Conservation (phyloP, 192 early-diverging fungal species). For the Mortierella hygrophila region DNA sequence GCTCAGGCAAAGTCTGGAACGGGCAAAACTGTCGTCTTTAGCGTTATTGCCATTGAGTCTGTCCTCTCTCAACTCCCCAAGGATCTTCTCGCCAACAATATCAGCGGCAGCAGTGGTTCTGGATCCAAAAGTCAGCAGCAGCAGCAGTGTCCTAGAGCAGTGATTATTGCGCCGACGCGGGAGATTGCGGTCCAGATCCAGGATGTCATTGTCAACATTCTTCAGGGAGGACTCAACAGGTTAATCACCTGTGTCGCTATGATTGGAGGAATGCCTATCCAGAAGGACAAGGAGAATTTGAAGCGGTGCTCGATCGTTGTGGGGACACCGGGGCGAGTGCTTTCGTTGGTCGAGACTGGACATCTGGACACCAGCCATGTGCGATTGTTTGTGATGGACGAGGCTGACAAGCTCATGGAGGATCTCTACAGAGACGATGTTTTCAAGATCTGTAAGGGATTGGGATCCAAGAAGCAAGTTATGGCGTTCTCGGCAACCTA, state of each 20-base stretch:
- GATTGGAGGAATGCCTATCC: conserved; percentile 68
- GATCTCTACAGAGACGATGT: conserved; percentile 56
- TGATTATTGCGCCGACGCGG: conserved; percentile 73
- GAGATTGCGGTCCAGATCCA: conserved; percentile 74
- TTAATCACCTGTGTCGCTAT: conserved; percentile 57
- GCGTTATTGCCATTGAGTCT: conserved; percentile 65
- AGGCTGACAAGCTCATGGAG: conserved; percentile 74
- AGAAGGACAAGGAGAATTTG: conserved; percentile 58
- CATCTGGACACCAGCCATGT: conserved; percentile 55
- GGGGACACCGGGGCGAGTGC: conserved; percentile 64
- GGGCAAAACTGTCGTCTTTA: conserved; percentile 70
- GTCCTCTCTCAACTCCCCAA: conserved; percentile 54
- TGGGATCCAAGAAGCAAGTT: conserved; percentile 63
- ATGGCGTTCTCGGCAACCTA: conserved; percentile 74
- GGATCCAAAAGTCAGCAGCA: background rate
- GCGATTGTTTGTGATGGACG: conserved; percentile 67
- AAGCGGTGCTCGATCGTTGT: conserved; percentile 65
- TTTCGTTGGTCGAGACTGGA: conserved; percentile 54
- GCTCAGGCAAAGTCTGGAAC: conserved; percentile 87
- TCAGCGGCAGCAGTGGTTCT: background rate
- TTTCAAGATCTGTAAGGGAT: conserved; percentile 47
- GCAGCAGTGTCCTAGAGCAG: conserved; percentile 40
- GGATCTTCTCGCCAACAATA: background rate
- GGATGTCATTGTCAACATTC: conserved; percentile 63
- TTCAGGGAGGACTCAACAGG: conserved; percentile 31